Percentiles rank a stretch among this genome's conserved stretches.
phyloP scores from a whole-genome alignment of 1,284 basidiomycete species.

The Trametes polyzona region DNA sequence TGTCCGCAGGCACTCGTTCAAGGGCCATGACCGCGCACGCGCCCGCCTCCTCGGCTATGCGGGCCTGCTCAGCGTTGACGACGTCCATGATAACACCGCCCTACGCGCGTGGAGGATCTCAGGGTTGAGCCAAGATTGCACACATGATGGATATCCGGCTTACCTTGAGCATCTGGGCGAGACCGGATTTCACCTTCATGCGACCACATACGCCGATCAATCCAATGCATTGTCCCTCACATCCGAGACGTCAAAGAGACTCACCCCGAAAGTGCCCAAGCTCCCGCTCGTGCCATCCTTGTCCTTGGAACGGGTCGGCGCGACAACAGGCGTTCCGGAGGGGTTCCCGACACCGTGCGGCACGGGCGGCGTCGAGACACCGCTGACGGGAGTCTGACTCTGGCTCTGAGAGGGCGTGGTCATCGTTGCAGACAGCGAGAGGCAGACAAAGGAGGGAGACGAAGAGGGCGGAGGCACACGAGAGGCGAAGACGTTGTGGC shows the following conservation, averaged over 20 bases:
- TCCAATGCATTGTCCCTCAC: slow-evolving; percentile 6
- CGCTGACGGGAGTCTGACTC: slow-evolving; percentile 31
- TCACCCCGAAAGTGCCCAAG: slow-evolving; percentile 84
- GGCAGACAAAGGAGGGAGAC: not conserved
- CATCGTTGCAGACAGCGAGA: slow-evolving; percentile 29
- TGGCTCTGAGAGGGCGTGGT: slow-evolving; percentile 31
- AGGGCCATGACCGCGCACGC: slow-evolving; percentile 98
- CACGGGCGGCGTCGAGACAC: slow-evolving; percentile 33
- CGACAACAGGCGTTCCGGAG: slow-evolving; percentile 42
- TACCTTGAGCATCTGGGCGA: slow-evolving; percentile 95
- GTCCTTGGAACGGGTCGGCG: slow-evolving; percentile 59
- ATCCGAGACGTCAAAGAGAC: not conserved
- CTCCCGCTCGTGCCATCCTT: slow-evolving; percentile 60
- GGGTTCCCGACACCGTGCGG: slow-evolving; percentile 40
- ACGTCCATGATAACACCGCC: slow-evolving; percentile 95
- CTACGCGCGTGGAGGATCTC: slow-evolving; percentile 37
- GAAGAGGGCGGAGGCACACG: slow-evolving; percentile 6
- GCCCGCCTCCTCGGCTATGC: slow-evolving; percentile 97
- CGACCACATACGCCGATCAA: not conserved
- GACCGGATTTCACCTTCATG: slow-evolving; percentile 84
- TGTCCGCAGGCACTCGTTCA: slow-evolving; percentile 96
- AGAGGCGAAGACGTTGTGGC: slow-evolving; percentile 14
- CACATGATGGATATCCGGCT: slow-evolving; percentile 26
- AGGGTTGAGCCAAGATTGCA: not conserved
- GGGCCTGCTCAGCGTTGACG: slow-evolving; percentile 87